A percentile compares a stretch with the other conserved stretches of the same genome.
Evolutionary conservation across 441 rosid genomes (phyloP).

Genomic region (Adansonia madagascariensis): DNA sequence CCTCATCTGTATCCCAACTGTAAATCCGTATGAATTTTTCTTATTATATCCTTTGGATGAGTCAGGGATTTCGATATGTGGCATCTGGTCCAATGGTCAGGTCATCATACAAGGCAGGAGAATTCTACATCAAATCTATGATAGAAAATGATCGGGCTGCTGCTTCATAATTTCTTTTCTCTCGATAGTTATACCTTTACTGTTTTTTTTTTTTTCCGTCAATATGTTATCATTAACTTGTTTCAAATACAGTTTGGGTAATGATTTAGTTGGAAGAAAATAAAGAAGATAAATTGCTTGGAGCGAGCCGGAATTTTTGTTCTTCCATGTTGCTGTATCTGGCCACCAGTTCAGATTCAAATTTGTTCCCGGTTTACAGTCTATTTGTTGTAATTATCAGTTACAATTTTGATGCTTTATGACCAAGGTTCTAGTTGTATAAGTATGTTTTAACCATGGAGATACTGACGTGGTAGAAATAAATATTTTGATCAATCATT

Average conservation of each 20-base stretch:
- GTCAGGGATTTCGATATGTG: conserved; percentile 82
- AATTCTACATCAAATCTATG: conserved; percentile 97
- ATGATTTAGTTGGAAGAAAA: conserved; percentile 33
- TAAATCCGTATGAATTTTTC: background rate
- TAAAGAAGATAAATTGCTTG: background rate
- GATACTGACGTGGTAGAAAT: background rate
- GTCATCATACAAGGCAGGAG: conserved; percentile 99
- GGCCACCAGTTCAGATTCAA: background rate
- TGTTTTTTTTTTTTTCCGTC: background rate
- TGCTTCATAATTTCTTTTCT: conserved; percentile 42
- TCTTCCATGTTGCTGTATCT: background rate
- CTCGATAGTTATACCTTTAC: conserved; percentile 28
- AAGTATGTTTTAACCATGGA: background rate
- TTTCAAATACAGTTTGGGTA: background rate
- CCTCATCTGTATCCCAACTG: background rate
- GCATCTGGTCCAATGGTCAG: conserved; percentile 99
- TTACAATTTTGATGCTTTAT: background rate
- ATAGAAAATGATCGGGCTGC: conserved; percentile 78
- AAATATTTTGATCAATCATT: background rate
- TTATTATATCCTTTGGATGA: conserved; percentile 21
- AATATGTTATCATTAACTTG: background rate
- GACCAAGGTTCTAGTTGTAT: conserved; percentile 1
- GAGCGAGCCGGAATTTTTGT: background rate
- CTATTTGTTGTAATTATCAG: conserved; percentile 24
- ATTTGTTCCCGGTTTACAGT: conserved; percentile 13